Conservation (phyloP, 108 stramenopile species). For the Skeletonema potamos region DNA sequence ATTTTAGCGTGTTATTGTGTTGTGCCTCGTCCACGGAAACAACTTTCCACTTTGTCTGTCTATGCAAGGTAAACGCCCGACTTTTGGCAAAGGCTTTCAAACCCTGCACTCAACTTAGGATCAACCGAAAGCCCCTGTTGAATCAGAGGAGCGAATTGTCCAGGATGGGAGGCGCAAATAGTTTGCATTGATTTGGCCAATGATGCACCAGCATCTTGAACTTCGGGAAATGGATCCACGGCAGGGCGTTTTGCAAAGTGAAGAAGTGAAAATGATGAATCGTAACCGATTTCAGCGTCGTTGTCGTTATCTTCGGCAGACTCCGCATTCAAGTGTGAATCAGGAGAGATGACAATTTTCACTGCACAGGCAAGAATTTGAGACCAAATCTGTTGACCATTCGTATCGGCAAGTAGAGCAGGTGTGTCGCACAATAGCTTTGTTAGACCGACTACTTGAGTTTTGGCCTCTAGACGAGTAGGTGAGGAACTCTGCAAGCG, state of each 20-base stretch:
- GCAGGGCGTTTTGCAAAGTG: slow-evolving; percentile 62
- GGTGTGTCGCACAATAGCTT: slow-evolving; percentile 71
- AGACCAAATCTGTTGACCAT: slow-evolving; percentile 53
- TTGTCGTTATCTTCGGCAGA: slow-evolving; percentile 42
- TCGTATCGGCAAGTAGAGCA: slow-evolving; percentile 54
- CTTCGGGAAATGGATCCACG: slow-evolving; percentile 71
- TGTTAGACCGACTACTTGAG: slow-evolving; percentile 71
- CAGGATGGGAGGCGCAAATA: slow-evolving; percentile 54
- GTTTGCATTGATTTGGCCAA: slow-evolving; percentile 56
- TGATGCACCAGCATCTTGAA: slow-evolving; percentile 52
- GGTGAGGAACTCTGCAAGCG: slow-evolving; percentile 51
- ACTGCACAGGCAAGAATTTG: slow-evolving; percentile 48
- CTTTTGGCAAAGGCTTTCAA: slow-evolving; percentile 60
- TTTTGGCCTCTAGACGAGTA: slow-evolving; percentile 66
- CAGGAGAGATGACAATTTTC: slow-evolving; percentile 55
- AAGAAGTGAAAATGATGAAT: slow-evolving; percentile 75
- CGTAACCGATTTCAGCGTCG: slow-evolving; percentile 69
- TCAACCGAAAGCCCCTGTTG: slow-evolving; percentile 59
- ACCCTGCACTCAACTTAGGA: slow-evolving; percentile 61
- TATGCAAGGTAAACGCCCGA: slow-evolving; percentile 39
- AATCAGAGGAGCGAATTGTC: slow-evolving; percentile 61
- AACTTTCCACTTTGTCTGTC: background rate
- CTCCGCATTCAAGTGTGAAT: slow-evolving; percentile 37
- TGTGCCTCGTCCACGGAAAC: background rate
- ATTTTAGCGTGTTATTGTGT: background rate